Conservation (phyloP, 306 rosid genomes). For the Pterocarpus santalinus region DNA sequence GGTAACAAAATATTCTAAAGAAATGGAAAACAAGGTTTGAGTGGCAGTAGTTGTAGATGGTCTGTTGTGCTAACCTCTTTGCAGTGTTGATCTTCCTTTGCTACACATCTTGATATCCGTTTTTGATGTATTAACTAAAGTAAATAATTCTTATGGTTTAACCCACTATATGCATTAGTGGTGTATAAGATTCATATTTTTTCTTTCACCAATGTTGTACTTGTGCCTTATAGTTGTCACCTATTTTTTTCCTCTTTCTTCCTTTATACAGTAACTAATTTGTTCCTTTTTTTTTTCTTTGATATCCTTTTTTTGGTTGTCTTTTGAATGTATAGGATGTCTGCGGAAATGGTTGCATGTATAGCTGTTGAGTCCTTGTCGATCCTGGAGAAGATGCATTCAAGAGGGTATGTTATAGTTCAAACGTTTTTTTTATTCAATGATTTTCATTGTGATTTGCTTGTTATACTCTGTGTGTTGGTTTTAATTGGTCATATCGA, state of each 20-base stretch:
- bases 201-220: neutral
- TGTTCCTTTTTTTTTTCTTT: slow-evolving; percentile 24
- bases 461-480: neutral
- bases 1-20: neutral
- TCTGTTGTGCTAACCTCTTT: slow-evolving; percentile 21
- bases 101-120: neutral
- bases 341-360: slow-evolving; percentile 94
- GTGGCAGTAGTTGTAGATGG: slow-evolving; percentile 3
- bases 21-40: slow-evolving; percentile 2
- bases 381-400: slow-evolving; percentile 93
- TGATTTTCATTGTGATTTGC: neutral
- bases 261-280: neutral
- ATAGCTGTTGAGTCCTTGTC: slow-evolving; percentile 96
- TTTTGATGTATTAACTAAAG: neutral
- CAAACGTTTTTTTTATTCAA: neutral
- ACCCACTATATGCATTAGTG: slow-evolving; percentile 13
- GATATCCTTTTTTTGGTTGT: slow-evolving; percentile 10
- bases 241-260: slow-evolving; percentile 3
- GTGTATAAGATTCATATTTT: neutral
- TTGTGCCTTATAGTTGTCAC: neutral
- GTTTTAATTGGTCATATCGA: neutral
- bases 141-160: neutral
- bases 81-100: neutral
- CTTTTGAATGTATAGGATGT: slow-evolving; percentile 66
- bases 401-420: slow-evolving; percentile 73